Percentiles rank a stretch among this genome's conserved stretches.
Conservation (phyloP, 495 filamentous ascomycete species). For the Lasiosphaeria miniovina region DNA sequence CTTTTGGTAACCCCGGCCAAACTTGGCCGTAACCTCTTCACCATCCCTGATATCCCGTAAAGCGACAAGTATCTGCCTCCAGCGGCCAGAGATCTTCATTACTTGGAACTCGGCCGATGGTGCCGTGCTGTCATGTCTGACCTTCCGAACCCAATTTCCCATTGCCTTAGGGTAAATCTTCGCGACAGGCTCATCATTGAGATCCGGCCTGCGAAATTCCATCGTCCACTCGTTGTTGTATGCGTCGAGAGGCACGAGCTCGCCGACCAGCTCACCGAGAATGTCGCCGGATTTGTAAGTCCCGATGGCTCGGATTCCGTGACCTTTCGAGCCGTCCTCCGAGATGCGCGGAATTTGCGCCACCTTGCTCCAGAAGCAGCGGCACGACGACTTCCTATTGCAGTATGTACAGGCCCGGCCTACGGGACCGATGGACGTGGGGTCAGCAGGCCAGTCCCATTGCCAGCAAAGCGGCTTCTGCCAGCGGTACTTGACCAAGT, state of each 20-base stretch:
- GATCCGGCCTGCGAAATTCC: conserved; percentile 24
- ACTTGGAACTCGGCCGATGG: conserved; percentile 21
- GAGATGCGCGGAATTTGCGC: conserved; percentile 21
- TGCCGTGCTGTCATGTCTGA: conserved; percentile 19
- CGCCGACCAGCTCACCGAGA: conserved; percentile 30
- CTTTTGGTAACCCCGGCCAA: conserved; percentile 22
- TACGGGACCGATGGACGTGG: conserved; percentile 11
- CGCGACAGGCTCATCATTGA: conserved; percentile 22
- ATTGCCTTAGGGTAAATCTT: conserved; percentile 25
- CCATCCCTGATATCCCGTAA: conserved; percentile 22
- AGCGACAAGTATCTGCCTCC: conserved; percentile 25
- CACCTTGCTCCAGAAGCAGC: conserved; percentile 14
- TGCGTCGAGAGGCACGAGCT: conserved; percentile 23
- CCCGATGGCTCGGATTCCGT: conserved; percentile 22
- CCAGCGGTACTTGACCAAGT: conserved; percentile 15
- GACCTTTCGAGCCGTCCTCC: conserved; percentile 19
- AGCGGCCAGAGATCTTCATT: conserved; percentile 27
- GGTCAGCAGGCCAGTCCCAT: conserved; percentile 26
- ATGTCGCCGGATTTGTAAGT: conserved; percentile 10
- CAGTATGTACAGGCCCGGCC: conserved; percentile 21
- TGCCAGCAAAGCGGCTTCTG: conserved; percentile 21
- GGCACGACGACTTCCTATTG: conserved; percentile 16
- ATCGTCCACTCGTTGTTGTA: conserved; percentile 22
- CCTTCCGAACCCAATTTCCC: conserved; percentile 35
- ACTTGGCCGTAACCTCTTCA: conserved; percentile 30